Base-by-base conservation (phyloP, 495 filamentous ascomycete species). In the Aspergillus saccharolyticus region DNA sequence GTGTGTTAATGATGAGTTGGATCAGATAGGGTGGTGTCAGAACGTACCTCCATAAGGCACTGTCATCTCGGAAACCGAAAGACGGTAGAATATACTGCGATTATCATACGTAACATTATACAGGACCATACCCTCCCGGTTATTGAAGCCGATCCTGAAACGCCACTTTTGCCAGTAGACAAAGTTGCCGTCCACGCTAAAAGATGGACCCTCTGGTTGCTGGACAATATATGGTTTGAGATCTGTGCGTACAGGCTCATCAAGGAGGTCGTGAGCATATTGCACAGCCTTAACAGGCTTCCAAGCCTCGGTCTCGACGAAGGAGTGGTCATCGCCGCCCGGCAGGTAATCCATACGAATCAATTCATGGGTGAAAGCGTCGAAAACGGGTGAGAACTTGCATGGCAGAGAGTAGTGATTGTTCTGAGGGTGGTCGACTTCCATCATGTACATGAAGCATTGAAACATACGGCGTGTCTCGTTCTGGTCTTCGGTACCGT, bases 341-440 rank as follows among this genome's bases (percentile, higher is more conserved):
- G 78, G 75, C 12, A 80, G 67, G 54, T 77, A 74, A 58, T 80
- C 78, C 64, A 81, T 80, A 14, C 78, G 75, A 30, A 79, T 78
- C 17, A 95, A 78, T 57, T 85, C 82, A 65, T 80, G 79, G 0
- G 82, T 86, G 16, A 76, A 74, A 2, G 82, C 81, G 59, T 85
- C 83, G 33, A 95, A 76, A 12, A 93, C 88, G 0, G 90, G 89
- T 5, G 85, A 90, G 60, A 94, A 87, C 20, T 85, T 81, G 52
- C 91, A 79, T 0, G 90, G 90, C 33, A 90, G 78, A 0, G 90
- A 85, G 66, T 95, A 95, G 62, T 93, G 87, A 64, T 91, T 92
- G 55, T 77, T 71, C 56, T 77, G 67, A 4, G 72, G 71, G 47
- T 77, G 72, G 25, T 75, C 71, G 9, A 71, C 68, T 7, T 62